Evolutionary conservation across 495 filamentous ascomycete genomes (phyloP).

Genomic region (Lentithecium fluviatile): DNA sequence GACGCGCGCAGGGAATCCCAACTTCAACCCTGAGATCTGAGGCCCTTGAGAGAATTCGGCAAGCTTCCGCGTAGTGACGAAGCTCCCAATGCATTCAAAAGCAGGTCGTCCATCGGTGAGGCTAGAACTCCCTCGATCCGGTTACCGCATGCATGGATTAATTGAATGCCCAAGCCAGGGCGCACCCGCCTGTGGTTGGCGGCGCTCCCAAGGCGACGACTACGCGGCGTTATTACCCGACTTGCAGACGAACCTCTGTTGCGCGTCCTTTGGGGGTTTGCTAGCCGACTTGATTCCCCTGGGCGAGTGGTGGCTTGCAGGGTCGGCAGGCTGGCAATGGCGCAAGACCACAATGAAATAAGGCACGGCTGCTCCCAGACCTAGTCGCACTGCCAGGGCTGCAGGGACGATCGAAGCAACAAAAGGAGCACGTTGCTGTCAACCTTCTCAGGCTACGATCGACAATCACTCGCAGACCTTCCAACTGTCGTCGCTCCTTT

Average conservation of each 20-base stretch:
- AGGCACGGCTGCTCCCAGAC: conserved; percentile 12
- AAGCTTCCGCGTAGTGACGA: background rate
- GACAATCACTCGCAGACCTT: background rate
- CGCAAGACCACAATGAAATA: conserved; percentile 16
- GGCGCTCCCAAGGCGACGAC: background rate
- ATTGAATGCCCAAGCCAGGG: conserved; percentile 23
- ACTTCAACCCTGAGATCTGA: background rate
- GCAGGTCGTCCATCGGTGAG: background rate
- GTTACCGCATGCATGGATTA: conserved; percentile 12
- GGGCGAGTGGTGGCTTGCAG: conserved; percentile 15
- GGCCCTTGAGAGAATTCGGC: background rate
- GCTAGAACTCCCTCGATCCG: conserved; percentile 19
- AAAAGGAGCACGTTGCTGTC: background rate
- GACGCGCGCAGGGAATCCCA: background rate
- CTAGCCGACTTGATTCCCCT: no score
- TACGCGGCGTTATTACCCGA: conserved; percentile 23
- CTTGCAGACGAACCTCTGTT: conserved; percentile 3
- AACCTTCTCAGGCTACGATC: conserved; percentile 11
- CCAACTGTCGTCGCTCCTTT: conserved; percentile 32
- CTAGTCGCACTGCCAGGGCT: background rate
- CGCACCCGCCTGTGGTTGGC: background rate
- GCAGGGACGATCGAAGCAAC: background rate
- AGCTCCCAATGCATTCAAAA: background rate
- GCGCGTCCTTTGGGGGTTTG: conserved; percentile 1
- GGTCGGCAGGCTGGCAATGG: conserved; percentile 11